Base-by-base conservation (phyloP, 768 basidiomycete species). In the Mycena galericulata region DNA sequence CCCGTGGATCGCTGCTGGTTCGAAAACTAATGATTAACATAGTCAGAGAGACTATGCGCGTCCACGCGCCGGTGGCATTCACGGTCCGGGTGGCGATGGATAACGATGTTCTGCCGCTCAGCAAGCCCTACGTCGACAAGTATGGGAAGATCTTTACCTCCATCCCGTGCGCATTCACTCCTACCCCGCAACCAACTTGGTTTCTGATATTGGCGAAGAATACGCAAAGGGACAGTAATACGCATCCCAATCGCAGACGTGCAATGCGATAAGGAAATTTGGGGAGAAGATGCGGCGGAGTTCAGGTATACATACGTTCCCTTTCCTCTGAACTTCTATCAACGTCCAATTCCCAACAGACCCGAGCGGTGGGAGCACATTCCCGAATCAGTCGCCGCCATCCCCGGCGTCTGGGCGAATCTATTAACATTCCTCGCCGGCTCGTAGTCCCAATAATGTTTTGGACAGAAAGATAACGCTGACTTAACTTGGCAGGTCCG, bases 371-470 rank as follows among this genome's bases (percentile, higher is more conserved):
- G 91, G 91, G 73, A 79, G 18, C 72, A 80, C 2, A 45, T 81
- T 5, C 89, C 89, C 0, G 83, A 85, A n/a, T 79, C 79, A 0
- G 84, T 79, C 1, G 73, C 74, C 4, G 65, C 73, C 1, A 79
- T 92, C 24, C 91, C 91, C 5, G 88, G 90, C 11, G 82, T 91
- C 0, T 90, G 86, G 86, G 83, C 86, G 6, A 85, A 90, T 72
- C 73, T 88, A 70, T 72, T 91, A 30, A 84, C 87, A 0, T 93
- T 93, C 82, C 70, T 89, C 3, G 89, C 88, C 27, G 91, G 63
- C 4, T 14, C 6, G 34, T 36, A 36, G 14, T 14, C 34, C 8
- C 34, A 36, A 36, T 14, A n/a, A n/a, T 7, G 6, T 14, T 6
- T 36, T 36, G 34, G 14, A n/a, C n/a, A n/a, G 14, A 36, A 36